phyloP scores from a whole-genome alignment of 441 rosid species.

The Pelargonium australe region DNA sequence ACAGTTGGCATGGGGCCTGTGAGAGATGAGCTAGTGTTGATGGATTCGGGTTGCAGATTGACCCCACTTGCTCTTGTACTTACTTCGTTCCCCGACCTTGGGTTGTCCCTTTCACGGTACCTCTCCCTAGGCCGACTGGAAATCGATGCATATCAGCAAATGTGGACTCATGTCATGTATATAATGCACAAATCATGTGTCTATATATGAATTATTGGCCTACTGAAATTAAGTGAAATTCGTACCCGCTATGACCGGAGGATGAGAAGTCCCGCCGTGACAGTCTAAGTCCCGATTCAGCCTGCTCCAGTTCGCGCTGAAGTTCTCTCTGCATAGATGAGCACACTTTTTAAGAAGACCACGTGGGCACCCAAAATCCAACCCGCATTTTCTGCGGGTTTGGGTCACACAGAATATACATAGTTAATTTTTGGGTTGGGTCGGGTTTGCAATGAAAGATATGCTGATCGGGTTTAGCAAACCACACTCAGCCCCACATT shows the following conservation, averaged over 20 bases:
- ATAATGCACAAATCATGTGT: neutral
- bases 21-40: conserved; percentile 30
- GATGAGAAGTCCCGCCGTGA: conserved; percentile 64
- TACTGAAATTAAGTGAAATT: neutral
- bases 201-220: neutral
- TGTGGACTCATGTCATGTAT: neutral
- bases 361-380: too few species aligned
- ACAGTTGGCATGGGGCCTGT: conserved; percentile 32
- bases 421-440: too few species aligned
- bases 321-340: conserved; percentile 60
- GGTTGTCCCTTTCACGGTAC: conserved; percentile 73
- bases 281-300: conserved; percentile 65
- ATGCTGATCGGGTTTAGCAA: too few species aligned
- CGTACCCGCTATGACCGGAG: conserved; percentile 49
- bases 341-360: neutral
- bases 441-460: too few species aligned
- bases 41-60: conserved; percentile 39
- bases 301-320: conserved; percentile 81
- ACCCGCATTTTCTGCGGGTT: too few species aligned
- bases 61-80: conserved; percentile 36
- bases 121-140: conserved; percentile 64
- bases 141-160: conserved; percentile 13
- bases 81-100: conserved; percentile 50
- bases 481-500: too few species aligned
- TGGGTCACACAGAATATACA: too few species aligned